Evolutionary conservation across 768 basidiomycete species (phyloP).

Genomic region (Russula abietina): DNA sequence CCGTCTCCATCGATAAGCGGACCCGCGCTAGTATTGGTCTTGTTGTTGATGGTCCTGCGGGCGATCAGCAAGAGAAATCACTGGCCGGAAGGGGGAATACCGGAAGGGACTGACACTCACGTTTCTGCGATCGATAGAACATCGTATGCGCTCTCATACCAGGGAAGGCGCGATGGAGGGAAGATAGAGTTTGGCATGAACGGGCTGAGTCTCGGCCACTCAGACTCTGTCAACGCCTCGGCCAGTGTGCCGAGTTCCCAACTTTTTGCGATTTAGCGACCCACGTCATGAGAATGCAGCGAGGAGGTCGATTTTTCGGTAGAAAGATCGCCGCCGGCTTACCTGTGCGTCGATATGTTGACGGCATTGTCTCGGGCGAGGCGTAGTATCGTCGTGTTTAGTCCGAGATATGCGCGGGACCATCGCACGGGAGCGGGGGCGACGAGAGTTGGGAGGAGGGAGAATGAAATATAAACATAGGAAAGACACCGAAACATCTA

Average conservation of each 20-base stretch:
- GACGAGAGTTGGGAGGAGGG: not conserved
- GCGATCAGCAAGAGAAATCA: not conserved
- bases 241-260: constrained; percentile 58
- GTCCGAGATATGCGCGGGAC: not conserved
- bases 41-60: constrained; percentile 36
- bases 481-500: constrained; percentile 5
- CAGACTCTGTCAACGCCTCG: constrained; percentile 50
- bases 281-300: not conserved
- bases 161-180: constrained; percentile 34
- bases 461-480: not conserved
- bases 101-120: constrained; percentile 31
- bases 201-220: constrained; percentile 45
- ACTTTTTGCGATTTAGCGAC: constrained; percentile 31
- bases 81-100: too few species aligned
- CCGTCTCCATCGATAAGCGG: constrained; percentile 43
- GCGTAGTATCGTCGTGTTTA: constrained; percentile 1
- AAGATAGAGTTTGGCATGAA: constrained; percentile 40
- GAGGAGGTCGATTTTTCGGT: not conserved
- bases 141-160: constrained; percentile 34
- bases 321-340: not conserved
- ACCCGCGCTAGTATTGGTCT: constrained; percentile 32
- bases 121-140: constrained; percentile 39
- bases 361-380: constrained; percentile 28
- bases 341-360: constrained; percentile 26
- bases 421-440: not conserved